Percentiles rank a stretch among this genome's conserved stretches.
Evolutionary conservation across 2,329 filamentous ascomycete genomes (phyloP).

Genomic region (Pseudocercospora eumusae): DNA sequence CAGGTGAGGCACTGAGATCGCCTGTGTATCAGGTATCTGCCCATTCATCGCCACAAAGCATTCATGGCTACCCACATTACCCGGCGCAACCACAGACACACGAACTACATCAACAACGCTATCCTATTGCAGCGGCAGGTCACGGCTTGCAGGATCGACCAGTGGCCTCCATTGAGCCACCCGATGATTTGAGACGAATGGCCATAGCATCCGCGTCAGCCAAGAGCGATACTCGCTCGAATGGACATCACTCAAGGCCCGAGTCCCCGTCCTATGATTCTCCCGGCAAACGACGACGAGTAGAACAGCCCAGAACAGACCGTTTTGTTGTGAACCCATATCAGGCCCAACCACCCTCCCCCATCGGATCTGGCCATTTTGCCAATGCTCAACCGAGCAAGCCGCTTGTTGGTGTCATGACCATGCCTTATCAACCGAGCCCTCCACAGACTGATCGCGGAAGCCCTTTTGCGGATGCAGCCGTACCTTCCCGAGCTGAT

Average conservation of each 20-base stretch:
- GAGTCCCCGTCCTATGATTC: constrained; percentile 18
- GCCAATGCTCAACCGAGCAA: neutral
- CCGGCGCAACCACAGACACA: neutral
- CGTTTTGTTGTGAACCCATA: neutral
- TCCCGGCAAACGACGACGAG: constrained; percentile 17
- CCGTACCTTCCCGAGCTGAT: neutral
- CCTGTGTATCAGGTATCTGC: constrained; percentile 14
- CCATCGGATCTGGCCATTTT: neutral
- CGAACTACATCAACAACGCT: constrained; percentile 10
- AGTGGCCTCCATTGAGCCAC: constrained; percentile 31
- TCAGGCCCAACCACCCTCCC: constrained; percentile 7
- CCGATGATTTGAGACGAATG: constrained; percentile 24
- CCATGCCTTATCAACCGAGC: constrained; percentile 1
- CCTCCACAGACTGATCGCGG: constrained; percentile 9
- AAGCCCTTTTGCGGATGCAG: constrained; percentile 11
- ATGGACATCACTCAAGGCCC: constrained; percentile 17
- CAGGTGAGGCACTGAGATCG: constrained; percentile 7
- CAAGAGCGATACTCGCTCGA: neutral
- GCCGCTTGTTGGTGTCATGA: neutral
- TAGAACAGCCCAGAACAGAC: constrained; percentile 8
- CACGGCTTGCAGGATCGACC: constrained; percentile 24
- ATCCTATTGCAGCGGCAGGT: constrained; percentile 8
- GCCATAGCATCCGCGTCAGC: constrained; percentile 21
- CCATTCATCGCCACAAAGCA: constrained; percentile 12
- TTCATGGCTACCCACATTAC: constrained; percentile 3